A percentile compares a stretch with the other conserved stretches of the same genome.
Evolutionary conservation across 2,329 filamentous ascomycete species (phyloP).

Genomic region (Pseudogymnoascus sp.): DNA sequence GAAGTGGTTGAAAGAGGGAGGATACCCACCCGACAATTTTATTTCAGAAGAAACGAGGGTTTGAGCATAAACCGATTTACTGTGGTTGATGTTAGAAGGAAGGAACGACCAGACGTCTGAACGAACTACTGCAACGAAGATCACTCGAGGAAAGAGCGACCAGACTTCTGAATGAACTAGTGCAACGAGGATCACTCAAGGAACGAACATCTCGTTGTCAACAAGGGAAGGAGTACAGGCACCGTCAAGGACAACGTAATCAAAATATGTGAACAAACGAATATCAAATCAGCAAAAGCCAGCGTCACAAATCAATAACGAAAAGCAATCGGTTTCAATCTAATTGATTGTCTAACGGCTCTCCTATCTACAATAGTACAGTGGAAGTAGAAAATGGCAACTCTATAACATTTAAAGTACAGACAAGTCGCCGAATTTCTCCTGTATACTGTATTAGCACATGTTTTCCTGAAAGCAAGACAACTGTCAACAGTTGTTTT

Average conservation of each 20-base stretch:
- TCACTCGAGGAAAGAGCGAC: not conserved
- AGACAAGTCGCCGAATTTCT: slow-evolving; percentile 98
- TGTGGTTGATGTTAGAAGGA: not conserved
- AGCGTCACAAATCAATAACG: not conserved
- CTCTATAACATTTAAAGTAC: slow-evolving; percentile 61
- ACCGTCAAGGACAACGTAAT: not conserved
- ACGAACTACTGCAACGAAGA: not conserved
- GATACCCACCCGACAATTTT: not conserved
- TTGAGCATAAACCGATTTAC: not conserved
- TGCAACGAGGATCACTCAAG: not conserved
- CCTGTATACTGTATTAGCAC: slow-evolving; percentile 56
- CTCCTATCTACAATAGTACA: slow-evolving; percentile 66
- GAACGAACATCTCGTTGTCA: not conserved
- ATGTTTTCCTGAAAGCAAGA: not conserved
- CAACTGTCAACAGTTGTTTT: not conserved
- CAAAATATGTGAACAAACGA: not conserved
- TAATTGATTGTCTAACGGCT: slow-evolving; percentile 23
- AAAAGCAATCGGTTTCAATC: slow-evolving; percentile 1
- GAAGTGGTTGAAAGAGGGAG: not conserved
- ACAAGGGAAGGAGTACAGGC: not conserved
- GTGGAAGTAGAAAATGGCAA: slow-evolving; percentile 40
- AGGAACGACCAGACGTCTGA: not conserved
- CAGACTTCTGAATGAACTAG: not conserved
- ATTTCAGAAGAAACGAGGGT: not conserved
- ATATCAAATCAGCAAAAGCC: not conserved